These are phyloP conservation scores for Kuraishia hungarica DNA, from an alignment of 805 yeast genomes.

Conservation along the genomic window DNA sequence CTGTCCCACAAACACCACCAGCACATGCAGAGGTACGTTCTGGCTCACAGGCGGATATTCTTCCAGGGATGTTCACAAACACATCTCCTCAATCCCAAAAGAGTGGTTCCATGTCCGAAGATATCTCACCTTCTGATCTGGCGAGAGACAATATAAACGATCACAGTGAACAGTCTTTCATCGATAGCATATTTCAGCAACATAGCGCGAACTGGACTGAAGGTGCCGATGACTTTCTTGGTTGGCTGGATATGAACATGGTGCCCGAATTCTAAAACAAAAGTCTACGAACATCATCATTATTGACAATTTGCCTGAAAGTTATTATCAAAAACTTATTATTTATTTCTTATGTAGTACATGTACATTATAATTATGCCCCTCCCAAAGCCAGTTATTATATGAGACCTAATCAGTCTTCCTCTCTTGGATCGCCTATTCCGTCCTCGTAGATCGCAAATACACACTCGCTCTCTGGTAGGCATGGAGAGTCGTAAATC, in stretches of 20 bases:
- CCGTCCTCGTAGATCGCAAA: slow-evolving; percentile 97
- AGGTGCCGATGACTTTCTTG: slow-evolving; percentile 79
- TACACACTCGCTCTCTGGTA: slow-evolving; percentile 91
- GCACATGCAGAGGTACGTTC: neutral
- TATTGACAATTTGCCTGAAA: neutral
- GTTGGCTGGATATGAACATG: slow-evolving; percentile 87
- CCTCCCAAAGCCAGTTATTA: neutral
- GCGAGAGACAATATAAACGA: slow-evolving; percentile 4
- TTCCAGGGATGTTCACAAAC: neutral
- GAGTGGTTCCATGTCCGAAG: neutral
- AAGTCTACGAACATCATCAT: neutral
- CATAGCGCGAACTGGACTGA: slow-evolving; percentile 84
- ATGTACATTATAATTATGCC: neutral
- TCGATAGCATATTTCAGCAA: slow-evolving; percentile 61
- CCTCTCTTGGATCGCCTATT: slow-evolving; percentile 89
- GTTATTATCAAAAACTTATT: neutral
- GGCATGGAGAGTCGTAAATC: slow-evolving; percentile 91
- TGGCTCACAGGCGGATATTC: neutral
- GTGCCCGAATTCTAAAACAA: slow-evolving; percentile 43
- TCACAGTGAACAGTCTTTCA: slow-evolving; percentile 17
- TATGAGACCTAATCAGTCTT: slow-evolving; percentile 27
- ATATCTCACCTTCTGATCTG: neutral
- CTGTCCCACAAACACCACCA: no score
- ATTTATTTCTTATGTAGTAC: neutral
- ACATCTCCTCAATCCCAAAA: neutral